Percentiles rank a stretch among this genome's conserved stretches.
Evolutionary conservation across 2,329 filamentous ascomycete species (phyloP).

Genomic region (Aspergillus fumigatus): DNA sequence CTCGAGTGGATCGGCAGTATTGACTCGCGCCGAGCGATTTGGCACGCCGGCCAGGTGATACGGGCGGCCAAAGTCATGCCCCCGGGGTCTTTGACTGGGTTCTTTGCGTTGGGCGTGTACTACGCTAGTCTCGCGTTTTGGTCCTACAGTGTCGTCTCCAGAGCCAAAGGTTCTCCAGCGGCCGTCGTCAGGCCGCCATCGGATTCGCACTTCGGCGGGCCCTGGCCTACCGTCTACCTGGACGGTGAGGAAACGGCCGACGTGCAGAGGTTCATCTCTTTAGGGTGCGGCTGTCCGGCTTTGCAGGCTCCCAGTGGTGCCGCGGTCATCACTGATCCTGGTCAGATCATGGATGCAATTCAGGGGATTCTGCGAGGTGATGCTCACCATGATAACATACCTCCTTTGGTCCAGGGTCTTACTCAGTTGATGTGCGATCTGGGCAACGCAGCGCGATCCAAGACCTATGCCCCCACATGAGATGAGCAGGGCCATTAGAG

Average conservation of each 20-base stretch:
- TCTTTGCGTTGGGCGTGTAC: slow-evolving; percentile 64
- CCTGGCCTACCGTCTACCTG: slow-evolving; percentile 44
- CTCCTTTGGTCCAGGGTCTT: slow-evolving; percentile 61
- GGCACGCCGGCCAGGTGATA: slow-evolving; percentile 65
- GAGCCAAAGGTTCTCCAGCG: slow-evolving; percentile 28
- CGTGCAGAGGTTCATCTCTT: slow-evolving; percentile 54
- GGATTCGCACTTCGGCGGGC: slow-evolving; percentile 4
- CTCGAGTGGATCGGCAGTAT: slow-evolving; percentile 35
- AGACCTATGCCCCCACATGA: neutral
- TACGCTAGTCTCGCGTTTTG: slow-evolving; percentile 66
- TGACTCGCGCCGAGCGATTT: slow-evolving; percentile 46
- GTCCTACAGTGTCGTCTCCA: slow-evolving; percentile 60
- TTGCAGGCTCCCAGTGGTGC: slow-evolving; percentile 39
- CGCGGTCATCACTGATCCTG: slow-evolving; percentile 50
- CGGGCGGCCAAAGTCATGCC: slow-evolving; percentile 56
- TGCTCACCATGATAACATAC: slow-evolving; percentile 49
- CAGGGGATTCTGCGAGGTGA: slow-evolving; percentile 55
- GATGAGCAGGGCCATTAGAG: too few species aligned
- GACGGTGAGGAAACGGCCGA: slow-evolving; percentile 53
- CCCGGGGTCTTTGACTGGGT: slow-evolving; percentile 55
- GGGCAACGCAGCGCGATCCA: slow-evolving; percentile 16
- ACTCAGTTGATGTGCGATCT: slow-evolving; percentile 52
- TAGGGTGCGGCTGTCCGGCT: slow-evolving; percentile 52
- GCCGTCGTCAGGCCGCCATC: neutral
- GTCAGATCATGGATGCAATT: slow-evolving; percentile 55